Evolutionary conservation across 2,329 filamentous ascomycete species (phyloP).

Genomic region (Gyromitra esculenta): DNA sequence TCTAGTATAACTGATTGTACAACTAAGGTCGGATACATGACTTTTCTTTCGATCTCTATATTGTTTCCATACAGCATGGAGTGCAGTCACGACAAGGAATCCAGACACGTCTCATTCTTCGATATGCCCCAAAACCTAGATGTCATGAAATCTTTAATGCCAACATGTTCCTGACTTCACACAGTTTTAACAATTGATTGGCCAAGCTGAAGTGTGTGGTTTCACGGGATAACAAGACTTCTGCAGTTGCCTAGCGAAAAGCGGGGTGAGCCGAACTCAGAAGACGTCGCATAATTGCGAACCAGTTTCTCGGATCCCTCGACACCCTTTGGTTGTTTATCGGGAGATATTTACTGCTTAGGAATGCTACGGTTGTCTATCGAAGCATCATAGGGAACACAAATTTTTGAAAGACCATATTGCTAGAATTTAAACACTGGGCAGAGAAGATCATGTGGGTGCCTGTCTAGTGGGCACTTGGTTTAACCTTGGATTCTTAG

Average conservation of each 20-base stretch:
- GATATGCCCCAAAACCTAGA: slow-evolving; percentile 39
- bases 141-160: slow-evolving; percentile 38
- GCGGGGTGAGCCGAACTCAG: slow-evolving; percentile 50
- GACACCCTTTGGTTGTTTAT: slow-evolving; percentile 42
- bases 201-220: slow-evolving; percentile 41
- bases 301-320: slow-evolving; percentile 41
- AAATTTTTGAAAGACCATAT: slow-evolving; percentile 18
- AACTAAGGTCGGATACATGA: slow-evolving; percentile 15
- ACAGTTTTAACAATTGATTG: slow-evolving; percentile 23
- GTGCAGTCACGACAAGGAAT: slow-evolving; percentile 32
- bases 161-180: slow-evolving; percentile 49
- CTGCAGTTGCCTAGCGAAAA: slow-evolving; percentile 51
- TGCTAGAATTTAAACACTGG: slow-evolving; percentile 32
- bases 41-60: slow-evolving; percentile 32
- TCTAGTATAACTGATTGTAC: slow-evolving; percentile 22
- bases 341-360: slow-evolving; percentile 32
- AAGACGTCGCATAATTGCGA: slow-evolving; percentile 43
- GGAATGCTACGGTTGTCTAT: slow-evolving; percentile 30
- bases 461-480: slow-evolving; percentile 22
- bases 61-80: slow-evolving; percentile 33
- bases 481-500: slow-evolving; percentile 13
- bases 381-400: slow-evolving; percentile 35
- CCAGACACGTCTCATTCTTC: slow-evolving; percentile 45
- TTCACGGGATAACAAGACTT: slow-evolving; percentile 48
- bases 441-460: slow-evolving; percentile 45